Percentiles rank a stretch among this genome's conserved stretches.
Conservation (phyloP, 2,329 filamentous ascomycete genomes). For the Blumeria hordei region DNA sequence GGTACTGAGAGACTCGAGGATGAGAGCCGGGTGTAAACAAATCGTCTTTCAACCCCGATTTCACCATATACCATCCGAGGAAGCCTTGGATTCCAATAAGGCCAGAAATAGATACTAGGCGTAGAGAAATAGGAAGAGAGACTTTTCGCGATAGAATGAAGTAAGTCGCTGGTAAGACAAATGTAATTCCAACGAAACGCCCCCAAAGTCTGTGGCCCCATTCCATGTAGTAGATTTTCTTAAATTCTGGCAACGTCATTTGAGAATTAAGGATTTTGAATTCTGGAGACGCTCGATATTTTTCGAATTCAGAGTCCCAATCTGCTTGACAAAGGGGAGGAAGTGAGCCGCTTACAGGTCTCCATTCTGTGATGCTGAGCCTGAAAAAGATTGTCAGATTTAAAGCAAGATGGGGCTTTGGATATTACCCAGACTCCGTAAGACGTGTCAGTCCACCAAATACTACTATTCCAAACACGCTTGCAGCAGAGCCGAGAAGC, state of each 20-base stretch:
- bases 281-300: slow-evolving; percentile 81
- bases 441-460: slow-evolving; percentile 83
- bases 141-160: slow-evolving; percentile 65
- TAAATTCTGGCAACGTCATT: slow-evolving; percentile 87
- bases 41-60: slow-evolving; percentile 85
- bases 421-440: slow-evolving; percentile 76
- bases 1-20: slow-evolving; percentile 84
- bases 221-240: slow-evolving; percentile 99
- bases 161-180: slow-evolving; percentile 70
- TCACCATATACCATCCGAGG: slow-evolving; percentile 99
- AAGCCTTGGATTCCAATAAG: slow-evolving; percentile 89
- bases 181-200: slow-evolving; percentile 69
- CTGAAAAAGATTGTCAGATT: slow-evolving; percentile 20
- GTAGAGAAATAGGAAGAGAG: slow-evolving; percentile 49
- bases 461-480: slow-evolving; percentile 90
- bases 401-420: background rate
- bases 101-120: slow-evolving; percentile 59
- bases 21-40: slow-evolving; percentile 77
- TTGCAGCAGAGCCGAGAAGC: slow-evolving; percentile 73
- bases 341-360: slow-evolving; percentile 75
- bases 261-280: slow-evolving; percentile 77
- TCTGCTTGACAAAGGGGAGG: slow-evolving; percentile 56
- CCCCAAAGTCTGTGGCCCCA: slow-evolving; percentile 94
- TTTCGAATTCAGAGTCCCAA: slow-evolving; percentile 82
- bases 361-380: slow-evolving; percentile 97